Conservation (phyloP, 352 stramenopile genomes). For the Plasmopara muralis region DNA sequence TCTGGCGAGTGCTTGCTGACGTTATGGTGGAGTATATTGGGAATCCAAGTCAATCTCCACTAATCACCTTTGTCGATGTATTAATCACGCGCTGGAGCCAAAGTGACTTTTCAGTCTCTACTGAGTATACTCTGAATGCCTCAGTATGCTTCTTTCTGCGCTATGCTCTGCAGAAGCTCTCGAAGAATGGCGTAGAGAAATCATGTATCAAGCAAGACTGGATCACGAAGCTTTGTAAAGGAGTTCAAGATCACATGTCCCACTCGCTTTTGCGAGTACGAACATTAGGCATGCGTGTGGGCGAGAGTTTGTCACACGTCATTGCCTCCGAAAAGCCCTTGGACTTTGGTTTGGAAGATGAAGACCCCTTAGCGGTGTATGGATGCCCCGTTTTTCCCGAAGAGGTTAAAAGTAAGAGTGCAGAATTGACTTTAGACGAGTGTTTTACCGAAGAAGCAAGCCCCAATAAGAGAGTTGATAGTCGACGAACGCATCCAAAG, state of each 20-base stretch:
- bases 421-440: slow-evolving; percentile 11
- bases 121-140: slow-evolving; percentile 47
- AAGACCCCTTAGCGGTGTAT: slow-evolving; percentile 37
- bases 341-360: slow-evolving; percentile 44
- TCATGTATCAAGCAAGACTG: slow-evolving; percentile 40
- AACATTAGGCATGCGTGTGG: slow-evolving; percentile 59
- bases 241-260: slow-evolving; percentile 65
- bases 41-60: slow-evolving; percentile 14
- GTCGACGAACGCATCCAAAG: slow-evolving; percentile 9
- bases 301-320: slow-evolving; percentile 53
- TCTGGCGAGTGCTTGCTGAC: slow-evolving; percentile 46
- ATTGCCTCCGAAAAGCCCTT: slow-evolving; percentile 55
- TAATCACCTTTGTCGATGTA: slow-evolving; percentile 49
- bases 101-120: slow-evolving; percentile 36
- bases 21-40: slow-evolving; percentile 14
- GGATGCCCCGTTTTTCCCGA: slow-evolving; percentile 19
- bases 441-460: neutral
- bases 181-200: slow-evolving; percentile 5
- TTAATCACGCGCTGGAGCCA: slow-evolving; percentile 55
- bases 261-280: slow-evolving; percentile 56
- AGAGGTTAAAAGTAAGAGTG: slow-evolving; percentile 18
- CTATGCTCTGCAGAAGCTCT: slow-evolving; percentile 39
- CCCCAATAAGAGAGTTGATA: neutral
- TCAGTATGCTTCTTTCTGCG: slow-evolving; percentile 65
- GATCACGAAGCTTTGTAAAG: slow-evolving; percentile 61